A percentile compares a stretch with the other conserved stretches of the same genome.
Evolutionary conservation across 2,329 filamentous ascomycete genomes (phyloP).

Genomic region (Penicillium hesseltinei): DNA sequence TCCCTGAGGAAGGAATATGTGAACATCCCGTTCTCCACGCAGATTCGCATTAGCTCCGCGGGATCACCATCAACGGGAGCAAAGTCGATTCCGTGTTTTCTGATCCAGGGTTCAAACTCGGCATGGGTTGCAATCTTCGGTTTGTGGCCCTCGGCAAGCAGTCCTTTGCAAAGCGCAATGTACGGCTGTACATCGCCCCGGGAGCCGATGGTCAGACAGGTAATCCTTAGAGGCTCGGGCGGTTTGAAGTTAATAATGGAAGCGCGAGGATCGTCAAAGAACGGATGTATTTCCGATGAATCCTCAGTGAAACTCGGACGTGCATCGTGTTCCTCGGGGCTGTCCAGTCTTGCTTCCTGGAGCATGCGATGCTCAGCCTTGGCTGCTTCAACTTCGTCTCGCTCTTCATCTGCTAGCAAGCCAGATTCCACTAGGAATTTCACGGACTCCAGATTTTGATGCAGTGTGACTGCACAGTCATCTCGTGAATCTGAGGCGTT

Average conservation of each 20-base stretch:
- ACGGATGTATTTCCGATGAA: constrained; percentile 59
- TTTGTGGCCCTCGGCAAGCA: constrained; percentile 82
- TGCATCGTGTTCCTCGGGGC: constrained; percentile 34
- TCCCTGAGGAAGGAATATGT: constrained; percentile 87
- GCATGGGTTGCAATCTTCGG: constrained; percentile 85
- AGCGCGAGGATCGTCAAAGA: constrained; percentile 86
- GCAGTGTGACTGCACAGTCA: constrained; percentile 79
- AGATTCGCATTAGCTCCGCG: constrained; percentile 90
- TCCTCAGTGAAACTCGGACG: constrained; percentile 26
- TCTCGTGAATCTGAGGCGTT: constrained; percentile 73
- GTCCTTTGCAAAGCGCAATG: constrained; percentile 88
- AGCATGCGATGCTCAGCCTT: constrained; percentile 78
- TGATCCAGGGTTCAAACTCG: constrained; percentile 86
- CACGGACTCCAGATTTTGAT: constrained; percentile 71
- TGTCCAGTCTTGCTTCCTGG: constrained; percentile 65
- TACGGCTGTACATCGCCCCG: constrained; percentile 96
- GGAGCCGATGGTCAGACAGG: constrained; percentile 93
- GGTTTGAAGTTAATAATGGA: constrained; percentile 93
- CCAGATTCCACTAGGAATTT: constrained; percentile 70
- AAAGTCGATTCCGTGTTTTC: constrained; percentile 92
- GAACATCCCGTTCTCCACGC: constrained; percentile 96
- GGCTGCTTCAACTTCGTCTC: constrained; percentile 69
- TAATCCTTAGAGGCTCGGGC: constrained; percentile 72
- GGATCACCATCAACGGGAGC: constrained; percentile 85
- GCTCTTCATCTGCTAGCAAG: constrained; percentile 65